Base-by-base conservation (phyloP, 2,329 filamentous ascomycete species). In the Neonectria magnoliae region DNA sequence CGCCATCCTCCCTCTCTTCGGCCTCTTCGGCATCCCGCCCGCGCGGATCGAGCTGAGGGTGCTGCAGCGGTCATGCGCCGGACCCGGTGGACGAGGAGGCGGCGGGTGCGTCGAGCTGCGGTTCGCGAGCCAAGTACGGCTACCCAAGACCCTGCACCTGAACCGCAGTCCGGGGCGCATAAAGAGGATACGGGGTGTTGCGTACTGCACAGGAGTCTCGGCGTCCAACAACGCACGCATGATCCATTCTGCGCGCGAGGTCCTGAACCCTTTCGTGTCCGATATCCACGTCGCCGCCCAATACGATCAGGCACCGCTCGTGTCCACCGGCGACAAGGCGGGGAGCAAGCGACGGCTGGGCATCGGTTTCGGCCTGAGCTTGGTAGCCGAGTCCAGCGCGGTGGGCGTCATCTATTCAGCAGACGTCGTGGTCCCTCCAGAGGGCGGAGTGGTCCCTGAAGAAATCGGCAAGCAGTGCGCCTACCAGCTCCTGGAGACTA, bases 201-300 rank as follows among this genome's bases (percentile, higher is more conserved):
- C 96, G 52, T 99, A 98, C 80, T 92, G 92, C 60, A 94, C 93
- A 1, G 96, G 97, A 51, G 94, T 98, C 1, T 92, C 93, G 11
- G 95, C 93, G 0, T 94, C 91, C 54, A 98, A 98, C 78, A 99
- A 98, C 77, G 93, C 91, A 67, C 87, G 96, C 68, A 97, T 98
- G 92, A 99, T 98, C 75, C 93, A 97, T 75, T 88, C 91, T 2
- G 94, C 94, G 11, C 87, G 95, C 71, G 93, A 93, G 52, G 86
- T 99, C 11, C 84, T 99, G 51, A 99, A 99, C 77, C 85, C 90
- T 5, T 86, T 99, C 61, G 91, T 93, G 4, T 88, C 91, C 7
- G 96, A 99, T 76, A 95, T 97, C 47, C 96, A 98, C 77, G 90
- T 99, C 69, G 97, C 93, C 3, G 90, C 90, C 5, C 89, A 91